Base-by-base conservation (phyloP, 495 filamentous ascomycete genomes). In the Neurospora intermedia region DNA sequence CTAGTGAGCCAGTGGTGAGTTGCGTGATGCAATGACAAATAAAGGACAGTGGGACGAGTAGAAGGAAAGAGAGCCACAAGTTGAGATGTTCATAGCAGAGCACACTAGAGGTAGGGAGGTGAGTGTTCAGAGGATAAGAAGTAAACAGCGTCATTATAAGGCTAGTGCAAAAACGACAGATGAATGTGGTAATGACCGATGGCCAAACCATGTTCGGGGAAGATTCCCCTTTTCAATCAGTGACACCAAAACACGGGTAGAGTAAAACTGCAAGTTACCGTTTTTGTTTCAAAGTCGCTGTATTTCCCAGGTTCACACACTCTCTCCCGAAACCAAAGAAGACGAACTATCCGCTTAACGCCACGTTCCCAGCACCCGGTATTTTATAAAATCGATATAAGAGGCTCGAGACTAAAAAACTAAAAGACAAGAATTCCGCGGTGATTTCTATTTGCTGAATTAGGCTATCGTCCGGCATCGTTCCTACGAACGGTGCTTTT, bases 401-500 rank as follows among this genome's bases (percentile, higher is more conserved):
- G 54, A 62, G n/a, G 5, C 35, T 31, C 31, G 71, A 13, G 20
- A 39, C 35, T 6, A 2, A 15, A 48, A 48, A 39, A 43, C 54
- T 62, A 62, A 62, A 15, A 62, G 20, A 54, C 54, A 13, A 16
- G 27, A 16, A 16, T 31, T 62, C 23, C 54, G 54, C 6, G 54
- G 54, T 27, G 54, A 31, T 16, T 62, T 62, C 23, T 31, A 62
- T 62, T 7, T 2, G 54, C 2, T 62, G 23, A 31, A 62, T 62
- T 31, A 31, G 54, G 23, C 23, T 39, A 72, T 48, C 10, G 39
- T 42, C 41, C 20, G 16, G 13, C 0, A 31, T 27, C 15, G n/a
- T 7, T 76, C 54, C 73, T 83, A 90, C 76, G 91, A 89, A 39
- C 92, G 89, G 84, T 94, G 92, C 81, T 94, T 94, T 79, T 94